Evolutionary conservation across 1,139 yeast genomes (phyloP).

Genomic region (Protomyces macrosporus): DNA sequence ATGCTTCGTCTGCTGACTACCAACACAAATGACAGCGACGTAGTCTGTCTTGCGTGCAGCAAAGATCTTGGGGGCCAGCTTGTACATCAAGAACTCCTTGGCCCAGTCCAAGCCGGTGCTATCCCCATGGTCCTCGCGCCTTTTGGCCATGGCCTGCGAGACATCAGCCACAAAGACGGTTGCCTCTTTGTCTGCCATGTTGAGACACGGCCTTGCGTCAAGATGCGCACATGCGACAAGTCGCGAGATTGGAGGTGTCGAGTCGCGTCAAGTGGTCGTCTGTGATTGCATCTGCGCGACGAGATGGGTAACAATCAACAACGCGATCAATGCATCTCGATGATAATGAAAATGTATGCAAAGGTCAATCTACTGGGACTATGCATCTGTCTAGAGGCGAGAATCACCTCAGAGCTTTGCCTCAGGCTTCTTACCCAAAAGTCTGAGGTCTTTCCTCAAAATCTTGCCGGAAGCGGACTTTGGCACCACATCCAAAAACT

Average conservation of each 20-base stretch:
- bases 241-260: no score
- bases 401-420: conserved; percentile 1
- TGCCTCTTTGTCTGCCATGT: conserved; percentile 31
- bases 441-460: conserved; percentile 33
- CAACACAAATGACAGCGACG: conserved; percentile 47
- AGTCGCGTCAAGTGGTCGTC: no score
- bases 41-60: conserved; percentile 55
- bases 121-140: conserved; percentile 33
- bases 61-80: conserved; percentile 44
- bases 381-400: neutral
- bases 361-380: neutral
- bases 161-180: conserved; percentile 55
- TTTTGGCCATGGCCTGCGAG: conserved; percentile 44
- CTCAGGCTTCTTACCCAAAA: conserved; percentile 5
- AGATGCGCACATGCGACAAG: no score
- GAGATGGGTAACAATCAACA: neutral
- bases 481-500: conserved; percentile 39
- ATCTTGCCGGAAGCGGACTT: conserved; percentile 43
- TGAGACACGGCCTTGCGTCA: neutral
- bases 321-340: neutral
- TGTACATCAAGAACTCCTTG: conserved; percentile 44
- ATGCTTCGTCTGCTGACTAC: conserved; percentile 36
- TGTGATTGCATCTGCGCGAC: neutral
- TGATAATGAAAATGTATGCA: neutral
- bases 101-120: conserved; percentile 42